Percentiles rank a stretch among this genome's conserved stretches.
Evolutionary conservation across 2,329 filamentous ascomycete species (phyloP).

Genomic region (Aureobasidium mangrovei): DNA sequence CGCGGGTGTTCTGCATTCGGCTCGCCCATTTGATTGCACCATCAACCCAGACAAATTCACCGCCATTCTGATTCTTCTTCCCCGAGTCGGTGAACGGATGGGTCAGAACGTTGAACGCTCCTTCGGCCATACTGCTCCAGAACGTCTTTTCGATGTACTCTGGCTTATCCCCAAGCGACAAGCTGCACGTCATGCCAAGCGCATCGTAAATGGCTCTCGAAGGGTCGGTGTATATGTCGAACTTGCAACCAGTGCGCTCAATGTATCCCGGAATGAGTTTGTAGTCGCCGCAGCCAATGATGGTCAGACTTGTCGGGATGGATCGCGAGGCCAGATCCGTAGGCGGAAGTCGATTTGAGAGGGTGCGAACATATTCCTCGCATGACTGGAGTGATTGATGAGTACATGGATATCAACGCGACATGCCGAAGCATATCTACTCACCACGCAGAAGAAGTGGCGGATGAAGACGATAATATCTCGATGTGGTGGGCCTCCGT

Average conservation of each 20-base stretch:
- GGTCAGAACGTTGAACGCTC: slow-evolving; percentile 19
- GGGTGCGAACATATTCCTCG: slow-evolving; percentile 27
- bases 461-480: slow-evolving; percentile 31
- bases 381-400: slow-evolving; percentile 20
- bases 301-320: slow-evolving; percentile 22
- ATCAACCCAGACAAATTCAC: slow-evolving; percentile 30
- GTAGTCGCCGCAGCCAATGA: slow-evolving; percentile 30
- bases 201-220: slow-evolving; percentile 23
- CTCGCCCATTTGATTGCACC: slow-evolving; percentile 28
- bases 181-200: slow-evolving; percentile 24
- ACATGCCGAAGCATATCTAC: not conserved
- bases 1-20: slow-evolving; percentile 28
- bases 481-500: not conserved
- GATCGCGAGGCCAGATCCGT: slow-evolving; percentile 17
- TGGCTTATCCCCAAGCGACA: slow-evolving; percentile 22
- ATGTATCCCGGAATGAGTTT: slow-evolving; percentile 24
- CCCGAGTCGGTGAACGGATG: slow-evolving; percentile 19
- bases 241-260: slow-evolving; percentile 24
- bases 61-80: slow-evolving; percentile 26
- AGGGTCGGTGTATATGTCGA: slow-evolving; percentile 27
- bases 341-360: slow-evolving; percentile 21
- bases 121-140: slow-evolving; percentile 17
- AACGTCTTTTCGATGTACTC: slow-evolving; percentile 21
- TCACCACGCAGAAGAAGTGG: slow-evolving; percentile 33
- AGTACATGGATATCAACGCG: not conserved